Conservation (phyloP, 495 filamentous ascomycete genomes). For the Penicillium roqueforti region DNA sequence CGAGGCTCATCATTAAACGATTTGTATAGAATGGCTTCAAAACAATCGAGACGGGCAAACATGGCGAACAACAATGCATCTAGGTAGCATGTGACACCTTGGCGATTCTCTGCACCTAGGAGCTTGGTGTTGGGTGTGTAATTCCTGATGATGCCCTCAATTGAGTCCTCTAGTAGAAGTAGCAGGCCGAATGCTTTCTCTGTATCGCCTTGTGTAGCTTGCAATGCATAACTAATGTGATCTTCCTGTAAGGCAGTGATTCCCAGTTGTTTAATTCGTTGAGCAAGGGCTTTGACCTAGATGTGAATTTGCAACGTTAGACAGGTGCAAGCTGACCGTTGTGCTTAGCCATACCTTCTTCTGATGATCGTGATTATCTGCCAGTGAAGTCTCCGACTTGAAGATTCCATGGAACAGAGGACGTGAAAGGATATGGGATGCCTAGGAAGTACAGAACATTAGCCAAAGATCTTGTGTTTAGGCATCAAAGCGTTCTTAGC, state of each 20-base stretch:
- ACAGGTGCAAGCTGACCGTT: background rate
- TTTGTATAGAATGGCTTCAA: conserved; percentile 83
- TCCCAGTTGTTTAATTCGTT: conserved; percentile 30
- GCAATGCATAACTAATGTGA: conserved; percentile 69
- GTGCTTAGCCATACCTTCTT: conserved; percentile 33
- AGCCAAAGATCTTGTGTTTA: conserved; percentile 11
- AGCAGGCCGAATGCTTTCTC: conserved; percentile 75
- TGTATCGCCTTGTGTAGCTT: conserved; percentile 58
- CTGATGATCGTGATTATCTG: conserved; percentile 29
- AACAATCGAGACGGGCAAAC: conserved; percentile 85
- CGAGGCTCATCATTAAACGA: conserved; percentile 61
- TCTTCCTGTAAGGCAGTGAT: conserved; percentile 34
- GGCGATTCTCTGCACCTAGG: conserved; percentile 81
- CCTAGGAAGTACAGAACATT: conserved; percentile 18
- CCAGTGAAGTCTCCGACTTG: conserved; percentile 19
- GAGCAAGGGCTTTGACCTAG: conserved; percentile 37
- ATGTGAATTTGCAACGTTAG: conserved; percentile 5
- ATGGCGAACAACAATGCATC: conserved; percentile 94
- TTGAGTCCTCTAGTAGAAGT: conserved; percentile 68
- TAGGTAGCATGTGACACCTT: conserved; percentile 83
- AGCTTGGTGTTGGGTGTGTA: conserved; percentile 68
- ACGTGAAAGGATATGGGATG: conserved; percentile 21
- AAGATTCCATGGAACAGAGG: conserved; percentile 37
- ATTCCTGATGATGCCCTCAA: conserved; percentile 71
- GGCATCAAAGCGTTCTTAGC: background rate